Evolutionary conservation across 257 asterid species (phyloP), one percentile per base, ranked within the genome.

Genomic region (Gentiana macrophylla): DNA sequence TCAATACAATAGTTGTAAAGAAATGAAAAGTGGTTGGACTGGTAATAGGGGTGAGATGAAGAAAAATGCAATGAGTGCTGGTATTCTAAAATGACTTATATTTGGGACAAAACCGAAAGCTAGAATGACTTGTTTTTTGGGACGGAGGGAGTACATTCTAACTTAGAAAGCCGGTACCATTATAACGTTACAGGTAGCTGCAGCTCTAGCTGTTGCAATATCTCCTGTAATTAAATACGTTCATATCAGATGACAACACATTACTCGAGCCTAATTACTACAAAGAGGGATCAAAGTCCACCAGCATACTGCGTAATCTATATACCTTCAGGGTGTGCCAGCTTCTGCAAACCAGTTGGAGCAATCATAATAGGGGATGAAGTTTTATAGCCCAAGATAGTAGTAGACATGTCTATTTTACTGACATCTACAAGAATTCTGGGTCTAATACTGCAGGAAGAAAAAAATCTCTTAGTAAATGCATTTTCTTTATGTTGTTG

Each of bases 121-220:
- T 24, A 24, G 24, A 24, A 24, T 24, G 24, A 24, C 24, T 24
- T 24, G 24, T 24, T 24, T 24, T 24, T 24, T 24, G 24, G 24
- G 24, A 24, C 24, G 24, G 24, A 24, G 7, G 5, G 3, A 32
- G 32, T 12, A n/a, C 35, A 35, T 13, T 57, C 12, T 6, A 45
- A 46, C 37, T 24, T 56, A 1, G 6, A 13, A 65, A 52, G 60
- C 46, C 34, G 51, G 10, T 75, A 83, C 93, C 93, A 83, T 80
- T 51, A 80, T 83, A 48, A 74, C 69, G 59, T 78, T 24, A 65
- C 88, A 74, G 13, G 81, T 61, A 8, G 84, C 80, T 12, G 86
- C 79, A 56, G 79, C 85, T 73, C 72, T 78, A 32, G 93, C 86
- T 4, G 93, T 83, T 55, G 85, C 88, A 64, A 80, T 72, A 70